Base-by-base conservation (phyloP, 352 stramenopile genomes). In the Phytophthora pistaciae region DNA sequence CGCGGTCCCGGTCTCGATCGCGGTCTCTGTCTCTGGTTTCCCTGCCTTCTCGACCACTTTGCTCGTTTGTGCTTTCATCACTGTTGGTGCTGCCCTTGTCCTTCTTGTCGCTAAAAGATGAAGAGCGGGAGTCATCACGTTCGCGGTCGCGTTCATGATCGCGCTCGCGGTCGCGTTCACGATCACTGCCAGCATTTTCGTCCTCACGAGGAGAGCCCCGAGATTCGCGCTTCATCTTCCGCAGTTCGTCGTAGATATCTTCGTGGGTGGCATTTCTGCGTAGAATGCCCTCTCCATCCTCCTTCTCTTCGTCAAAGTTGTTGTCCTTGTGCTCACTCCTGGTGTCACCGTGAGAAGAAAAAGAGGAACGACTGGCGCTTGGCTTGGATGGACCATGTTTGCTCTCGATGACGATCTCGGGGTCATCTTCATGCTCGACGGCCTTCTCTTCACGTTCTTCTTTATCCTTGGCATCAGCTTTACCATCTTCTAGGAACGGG, bases 401-500 rank as follows among this genome's bases (percentile, higher is more conserved):
- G 42, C 58, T 87, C 58, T 92, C 86, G 7, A 91, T 85, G 29
- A 90, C 74, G 16, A 90, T 85, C 27, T 87, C 75, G 0, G 78
- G 76, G 36, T 91, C 83, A 25, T 92, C 77, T 38, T 88, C 81
- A 10, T 78, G 64, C 16, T 69, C 62, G 0, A 31, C 68, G 13
- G 20, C 7, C 27, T 78, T 77, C 29, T 68, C 56, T 29, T 85
- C 73, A 10, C 21, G 27, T 1, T 67, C 60, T 23, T 66, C 60
- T 36, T 62, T 55, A 8, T 36, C 21, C 63, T 91, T 91, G 0
- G 78, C 46, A 14, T 91, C 74, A 7, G 79, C 56, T 36, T 87
- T 86, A 1, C 68, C 57, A 23, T 92, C 82, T 42, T 93, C 84
- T 1, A 95, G 56, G 65, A 93, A 93, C 3, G 85, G 85, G 21